phyloP scores from a whole-genome alignment of 2,329 filamentous ascomycete species.

The Aureobasidium sp. region DNA sequence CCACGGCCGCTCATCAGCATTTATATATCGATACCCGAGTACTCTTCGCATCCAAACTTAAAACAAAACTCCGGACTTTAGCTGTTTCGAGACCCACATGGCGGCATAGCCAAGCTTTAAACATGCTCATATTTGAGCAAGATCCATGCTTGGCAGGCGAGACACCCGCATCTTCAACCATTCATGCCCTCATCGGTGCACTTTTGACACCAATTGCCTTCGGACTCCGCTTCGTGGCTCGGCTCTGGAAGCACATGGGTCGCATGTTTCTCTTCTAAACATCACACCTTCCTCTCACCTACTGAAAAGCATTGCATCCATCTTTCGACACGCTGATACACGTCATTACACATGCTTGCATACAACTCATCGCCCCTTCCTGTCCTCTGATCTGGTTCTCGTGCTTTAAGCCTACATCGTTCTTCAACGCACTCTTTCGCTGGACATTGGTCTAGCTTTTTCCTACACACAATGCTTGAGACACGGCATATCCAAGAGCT shows the following conservation, averaged over 20 bases:
- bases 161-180: background rate
- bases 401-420: background rate
- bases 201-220: background rate
- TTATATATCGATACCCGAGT: background rate
- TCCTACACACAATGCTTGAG: background rate
- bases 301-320: background rate
- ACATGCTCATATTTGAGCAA: slow-evolving; percentile 9
- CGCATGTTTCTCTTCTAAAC: background rate
- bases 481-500: slow-evolving; percentile 24
- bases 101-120: background rate
- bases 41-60: background rate
- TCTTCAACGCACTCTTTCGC: background rate
- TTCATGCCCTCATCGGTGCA: background rate
- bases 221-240: background rate
- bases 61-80: background rate
- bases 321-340: background rate
- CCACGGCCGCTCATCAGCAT: background rate
- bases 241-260: background rate
- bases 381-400: background rate
- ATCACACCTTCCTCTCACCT: background rate
- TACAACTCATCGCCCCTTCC: background rate
- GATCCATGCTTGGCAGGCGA: slow-evolving; percentile 6
- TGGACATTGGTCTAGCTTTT: background rate
- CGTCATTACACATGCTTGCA: background rate
- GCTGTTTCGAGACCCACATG: slow-evolving; percentile 10